Percentiles rank a stretch among this genome's conserved stretches.
Conservation (phyloP, 1,284 basidiomycete species). For the Sporisorium reilianum region DNA sequence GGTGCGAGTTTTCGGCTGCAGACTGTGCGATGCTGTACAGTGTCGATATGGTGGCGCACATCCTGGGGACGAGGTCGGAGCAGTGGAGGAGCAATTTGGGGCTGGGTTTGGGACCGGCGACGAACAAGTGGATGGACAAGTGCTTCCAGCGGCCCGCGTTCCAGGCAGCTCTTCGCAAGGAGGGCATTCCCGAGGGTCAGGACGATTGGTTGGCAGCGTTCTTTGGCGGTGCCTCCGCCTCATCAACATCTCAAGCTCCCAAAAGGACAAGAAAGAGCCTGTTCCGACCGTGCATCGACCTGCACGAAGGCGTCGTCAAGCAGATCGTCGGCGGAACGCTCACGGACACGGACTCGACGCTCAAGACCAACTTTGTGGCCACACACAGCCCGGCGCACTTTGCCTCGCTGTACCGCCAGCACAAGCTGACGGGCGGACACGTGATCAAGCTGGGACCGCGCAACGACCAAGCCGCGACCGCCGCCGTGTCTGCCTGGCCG, state of each 20-base stretch:
- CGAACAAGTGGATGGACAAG: slow-evolving; percentile 31
- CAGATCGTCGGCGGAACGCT: slow-evolving; percentile 98
- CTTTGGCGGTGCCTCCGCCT: slow-evolving; percentile 5
- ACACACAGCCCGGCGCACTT: slow-evolving; percentile 84
- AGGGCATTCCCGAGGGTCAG: slow-evolving; percentile 22
- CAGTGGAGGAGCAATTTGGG: slow-evolving; percentile 30
- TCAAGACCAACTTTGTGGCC: slow-evolving; percentile 93
- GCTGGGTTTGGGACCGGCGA: slow-evolving; percentile 12
- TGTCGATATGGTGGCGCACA: slow-evolving; percentile 27
- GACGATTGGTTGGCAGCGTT: slow-evolving; percentile 26
- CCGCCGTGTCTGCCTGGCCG: slow-evolving; percentile 85
- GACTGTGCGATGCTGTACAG: slow-evolving; percentile 48
- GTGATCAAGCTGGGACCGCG: slow-evolving; percentile 92
- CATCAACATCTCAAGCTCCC: not conserved
- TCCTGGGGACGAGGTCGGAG: slow-evolving; percentile 9
- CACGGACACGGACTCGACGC: slow-evolving; percentile 70
- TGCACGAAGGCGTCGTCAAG: slow-evolving; percentile 84
- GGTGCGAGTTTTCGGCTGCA: slow-evolving; percentile 28
- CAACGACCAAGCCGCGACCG: slow-evolving; percentile 87
- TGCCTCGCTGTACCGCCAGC: slow-evolving; percentile 80
- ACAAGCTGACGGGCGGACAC: slow-evolving; percentile 86
- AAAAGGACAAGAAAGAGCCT: slow-evolving; percentile 59
- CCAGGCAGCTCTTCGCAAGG: slow-evolving; percentile 26
- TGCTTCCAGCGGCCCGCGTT: slow-evolving; percentile 23
- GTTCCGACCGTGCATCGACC: slow-evolving; percentile 96